phyloP scores from a whole-genome alignment of 495 filamentous ascomycete genomes.

The Viridothelium virens region DNA sequence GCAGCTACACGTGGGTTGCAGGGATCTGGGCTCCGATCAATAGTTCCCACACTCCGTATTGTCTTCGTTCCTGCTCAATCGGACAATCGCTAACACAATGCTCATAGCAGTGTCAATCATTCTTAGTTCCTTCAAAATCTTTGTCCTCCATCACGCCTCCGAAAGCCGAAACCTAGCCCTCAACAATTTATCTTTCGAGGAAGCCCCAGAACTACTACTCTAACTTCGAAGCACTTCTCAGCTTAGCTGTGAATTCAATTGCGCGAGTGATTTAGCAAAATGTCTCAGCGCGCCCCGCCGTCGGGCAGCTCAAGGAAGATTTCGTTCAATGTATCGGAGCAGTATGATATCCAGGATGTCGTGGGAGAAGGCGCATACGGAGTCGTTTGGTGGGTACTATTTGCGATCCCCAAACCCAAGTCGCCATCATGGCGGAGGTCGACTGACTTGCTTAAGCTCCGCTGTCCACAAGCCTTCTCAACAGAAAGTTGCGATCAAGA shows the following conservation, averaged over 20 bases:
- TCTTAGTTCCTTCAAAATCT: neutral
- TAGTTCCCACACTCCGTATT: neutral
- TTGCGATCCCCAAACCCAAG: constrained; percentile 9
- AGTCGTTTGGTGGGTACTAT: constrained; percentile 78
- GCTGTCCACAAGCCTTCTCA: constrained; percentile 97
- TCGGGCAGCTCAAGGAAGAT: constrained; percentile 74
- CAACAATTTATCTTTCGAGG: neutral
- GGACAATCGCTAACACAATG: constrained; percentile 1
- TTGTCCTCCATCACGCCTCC: neutral
- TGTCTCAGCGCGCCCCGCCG: constrained; percentile 29
- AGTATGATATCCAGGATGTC: constrained; percentile 99
- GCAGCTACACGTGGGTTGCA: neutral
- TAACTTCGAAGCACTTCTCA: neutral
- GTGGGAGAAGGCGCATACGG: constrained; percentile 98
- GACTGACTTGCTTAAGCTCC: constrained; percentile 40
- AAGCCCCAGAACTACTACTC: neutral
- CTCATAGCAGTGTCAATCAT: neutral
- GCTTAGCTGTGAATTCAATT: neutral
- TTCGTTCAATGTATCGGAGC: constrained; percentile 98
- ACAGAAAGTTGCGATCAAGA: constrained; percentile 99
- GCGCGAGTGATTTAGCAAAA: constrained; percentile 11
- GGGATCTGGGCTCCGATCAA: neutral
- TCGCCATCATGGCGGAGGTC: constrained; percentile 40
- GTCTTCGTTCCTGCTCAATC: neutral
- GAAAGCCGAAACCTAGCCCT: neutral